Evolutionary conservation across 352 stramenopile genomes (phyloP), one percentile per base, ranked within the genome.

Genomic region (Pythium folliculosum): DNA sequence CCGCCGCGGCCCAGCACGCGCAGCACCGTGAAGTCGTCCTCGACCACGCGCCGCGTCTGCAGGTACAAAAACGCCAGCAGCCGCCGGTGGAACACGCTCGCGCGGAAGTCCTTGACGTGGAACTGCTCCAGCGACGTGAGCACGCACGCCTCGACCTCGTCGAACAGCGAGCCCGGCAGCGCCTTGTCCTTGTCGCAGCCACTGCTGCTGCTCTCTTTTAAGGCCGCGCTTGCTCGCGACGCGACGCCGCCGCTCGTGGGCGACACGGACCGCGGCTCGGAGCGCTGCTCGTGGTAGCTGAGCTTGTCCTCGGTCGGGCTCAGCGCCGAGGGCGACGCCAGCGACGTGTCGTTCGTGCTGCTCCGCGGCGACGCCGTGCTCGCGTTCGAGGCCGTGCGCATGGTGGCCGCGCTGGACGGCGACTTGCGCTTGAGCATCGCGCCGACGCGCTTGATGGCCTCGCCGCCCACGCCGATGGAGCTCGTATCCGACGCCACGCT

Each of bases 1-100:
- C 97, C 97, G 50, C 97, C 97, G 55, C 96, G 84, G 23, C 97
- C 97, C 25, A 99, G 82, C 49, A 99, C 89, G 54, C 97, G 86
- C 68, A 99, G 96, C 21, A 98, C 75, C 40, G 94, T 97, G 70
- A 99, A 99, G 68, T 99, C 96, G 44, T 98, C 90, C 67, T 98
- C 93, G 21, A 86, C 88, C 22, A 99, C 87, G 47, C 80, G 84
- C 37, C 86, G 80, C 67, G 96, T 94, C 75, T 96, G 84, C 56
- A 98, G 75, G 68, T 88, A 98, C 37, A 98, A 67, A 67, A 98
- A 98, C n/a, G 92, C 83, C 25, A 96, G 69, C 13, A 98, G 65
- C 21, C 90, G 90, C 1, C 77, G 82, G 75, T 96, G 87, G 54
- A 96, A 86, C 22, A 85, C 67, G 17, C 88, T 97, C 13, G 68